phyloP scores from a whole-genome alignment of 768 basidiomycete species.

The Strobilomyces confusus region DNA sequence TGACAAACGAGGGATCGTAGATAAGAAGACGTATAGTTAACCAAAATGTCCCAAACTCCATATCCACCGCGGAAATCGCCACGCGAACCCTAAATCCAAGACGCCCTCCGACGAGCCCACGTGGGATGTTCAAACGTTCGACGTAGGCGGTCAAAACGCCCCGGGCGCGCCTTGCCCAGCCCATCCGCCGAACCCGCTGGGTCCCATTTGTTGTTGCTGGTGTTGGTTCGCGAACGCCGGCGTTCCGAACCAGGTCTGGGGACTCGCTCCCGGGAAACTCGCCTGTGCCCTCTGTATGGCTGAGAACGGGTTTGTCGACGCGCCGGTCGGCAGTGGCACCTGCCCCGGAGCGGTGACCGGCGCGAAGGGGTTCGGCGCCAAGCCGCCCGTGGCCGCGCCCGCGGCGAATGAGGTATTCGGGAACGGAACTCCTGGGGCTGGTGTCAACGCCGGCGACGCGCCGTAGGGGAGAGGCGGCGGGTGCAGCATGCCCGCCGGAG shows the following conservation, averaged over 20 bases:
- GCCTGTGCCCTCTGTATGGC: slow-evolving; percentile 11
- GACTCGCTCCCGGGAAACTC: slow-evolving; percentile 23
- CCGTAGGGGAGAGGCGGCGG: background rate
- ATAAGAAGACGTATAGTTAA: background rate
- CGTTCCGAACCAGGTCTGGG: slow-evolving; percentile 26
- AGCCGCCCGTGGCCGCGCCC: background rate
- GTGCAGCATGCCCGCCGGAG: slow-evolving; percentile 10
- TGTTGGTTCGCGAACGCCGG: slow-evolving; percentile 16
- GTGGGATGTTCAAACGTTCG: background rate
- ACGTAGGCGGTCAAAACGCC: slow-evolving; percentile 11
- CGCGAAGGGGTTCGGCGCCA: slow-evolving; percentile 22
- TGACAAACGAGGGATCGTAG: background rate
- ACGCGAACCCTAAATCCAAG: background rate
- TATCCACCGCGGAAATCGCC: background rate
- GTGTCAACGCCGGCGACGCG: background rate
- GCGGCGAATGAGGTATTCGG: slow-evolving; percentile 2
- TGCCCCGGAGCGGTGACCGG: slow-evolving; percentile 13
- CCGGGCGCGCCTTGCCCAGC: slow-evolving; percentile 12
- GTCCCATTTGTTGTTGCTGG: slow-evolving; percentile 20
- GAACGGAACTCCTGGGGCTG: slow-evolving; percentile 1
- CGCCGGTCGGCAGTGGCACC: slow-evolving; percentile 19
- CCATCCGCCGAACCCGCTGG: slow-evolving; percentile 18
- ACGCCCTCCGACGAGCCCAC: background rate
- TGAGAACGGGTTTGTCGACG: slow-evolving; percentile 17
- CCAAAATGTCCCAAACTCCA: background rate